Conservation (phyloP, 164 flowering plant species). For the Euptelea pleiosperma region DNA sequence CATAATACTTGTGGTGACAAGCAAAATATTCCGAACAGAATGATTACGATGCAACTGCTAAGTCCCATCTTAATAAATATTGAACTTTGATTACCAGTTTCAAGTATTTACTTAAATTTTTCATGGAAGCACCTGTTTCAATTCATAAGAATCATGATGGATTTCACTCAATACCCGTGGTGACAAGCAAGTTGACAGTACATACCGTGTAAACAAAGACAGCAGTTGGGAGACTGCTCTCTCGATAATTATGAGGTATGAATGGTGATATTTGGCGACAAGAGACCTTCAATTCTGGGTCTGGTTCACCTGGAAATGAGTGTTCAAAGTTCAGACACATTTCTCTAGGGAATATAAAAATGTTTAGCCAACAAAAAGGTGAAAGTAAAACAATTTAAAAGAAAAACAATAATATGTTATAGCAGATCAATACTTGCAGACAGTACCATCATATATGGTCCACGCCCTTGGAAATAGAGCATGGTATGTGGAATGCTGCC, state of each 20-base stretch:
- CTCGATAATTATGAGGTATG: slow-evolving; percentile 89
- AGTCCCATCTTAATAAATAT: too few relatives aligned
- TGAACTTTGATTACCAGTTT: too few relatives aligned
- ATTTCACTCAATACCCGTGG: too few relatives aligned
- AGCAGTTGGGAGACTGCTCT: slow-evolving; percentile 93
- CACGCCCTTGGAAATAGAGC: slow-evolving; percentile 98
- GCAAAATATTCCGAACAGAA: too few relatives aligned
- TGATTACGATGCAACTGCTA: too few relatives aligned
- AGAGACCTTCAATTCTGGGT: slow-evolving; percentile 89
- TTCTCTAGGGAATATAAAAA: neutral
- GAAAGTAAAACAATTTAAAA: neutral
- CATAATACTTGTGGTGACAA: too few relatives aligned
- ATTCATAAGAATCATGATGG: too few relatives aligned
- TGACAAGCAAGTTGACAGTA: neutral
- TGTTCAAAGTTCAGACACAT: neutral
- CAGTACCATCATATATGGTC: slow-evolving; percentile 92
- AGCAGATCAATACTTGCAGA: neutral
- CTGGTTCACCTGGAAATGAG: slow-evolving; percentile 81
- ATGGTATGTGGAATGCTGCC: slow-evolving; percentile 98
- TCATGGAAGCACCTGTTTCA: too few relatives aligned
- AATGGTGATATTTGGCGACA: slow-evolving; percentile 99
- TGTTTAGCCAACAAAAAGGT: neutral
- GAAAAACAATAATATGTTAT: neutral
- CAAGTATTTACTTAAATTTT: too few relatives aligned
- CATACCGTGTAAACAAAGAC: slow-evolving; percentile 97